Evolutionary conservation across 2,329 filamentous ascomycete species (phyloP), one percentile per base, ranked within the genome.

Genomic region (Chaetomium olivaceum): DNA sequence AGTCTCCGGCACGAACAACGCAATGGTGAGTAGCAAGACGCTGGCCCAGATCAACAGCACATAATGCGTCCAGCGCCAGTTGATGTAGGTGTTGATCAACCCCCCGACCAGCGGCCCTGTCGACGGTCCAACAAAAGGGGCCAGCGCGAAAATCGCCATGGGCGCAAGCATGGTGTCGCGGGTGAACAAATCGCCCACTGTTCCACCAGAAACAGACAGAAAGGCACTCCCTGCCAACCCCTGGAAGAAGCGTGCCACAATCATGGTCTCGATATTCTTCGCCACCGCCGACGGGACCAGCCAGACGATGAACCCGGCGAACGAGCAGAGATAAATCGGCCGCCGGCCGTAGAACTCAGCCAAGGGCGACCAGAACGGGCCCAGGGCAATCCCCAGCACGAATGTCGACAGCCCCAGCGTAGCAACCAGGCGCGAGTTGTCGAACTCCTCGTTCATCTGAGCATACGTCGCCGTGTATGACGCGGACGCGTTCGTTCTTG

Each of bases 41-140:
- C 82, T 86, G 1, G 88, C 83, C 92, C 92, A 96, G 59, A 97
- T 96, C 59, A 96, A 78, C 66, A 96, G 81, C 4, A 93, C 83
- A 74, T 93, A 97, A 77, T 95, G 93, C 0, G 89, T 91, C 91
- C 91, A 95, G 61, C 91, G 81, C 89, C 92, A 97, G 63, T 81
- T 79, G 3, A 83, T 84, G 71, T 89, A 87, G 71, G 89, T 86
- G 75, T 94, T 94, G 76, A 96, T 92, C 76, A 96, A 93, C 8
- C 92, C 92, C 9, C 91, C 92, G 21, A 91, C 75, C 19, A 89
- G 69, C 0, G 87, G 86, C 0, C 87, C 87, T 3, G 87, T 71
- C 9, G 81, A 82, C 0, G 87, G 83, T 71, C 92, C 82, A 68
- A 86, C 78, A 75, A 91, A 90, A 1, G 88, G 89, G 1, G 81